These are phyloP conservation scores for Falciphora oryzae DNA, from an alignment of 2,329 filamentous ascomycete species.

Conservation along the genomic window DNA sequence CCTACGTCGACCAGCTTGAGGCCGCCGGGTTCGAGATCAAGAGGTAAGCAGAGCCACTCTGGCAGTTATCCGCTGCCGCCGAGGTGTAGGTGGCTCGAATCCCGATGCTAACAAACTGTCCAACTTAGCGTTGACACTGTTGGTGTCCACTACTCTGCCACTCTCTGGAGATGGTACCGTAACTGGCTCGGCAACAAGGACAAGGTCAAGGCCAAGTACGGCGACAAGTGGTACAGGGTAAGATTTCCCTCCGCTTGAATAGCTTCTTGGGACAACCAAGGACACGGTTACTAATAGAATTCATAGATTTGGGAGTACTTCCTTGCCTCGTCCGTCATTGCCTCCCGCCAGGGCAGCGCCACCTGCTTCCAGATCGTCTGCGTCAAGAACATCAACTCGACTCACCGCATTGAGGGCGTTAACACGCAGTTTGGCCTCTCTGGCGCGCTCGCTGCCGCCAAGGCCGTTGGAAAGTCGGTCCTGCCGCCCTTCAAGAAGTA, in stretches of 20 bases:
- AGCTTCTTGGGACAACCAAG: not conserved
- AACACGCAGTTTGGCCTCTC: slow-evolving; percentile 61
- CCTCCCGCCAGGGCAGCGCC: slow-evolving; percentile 74
- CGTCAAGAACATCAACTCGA: slow-evolving; percentile 87
- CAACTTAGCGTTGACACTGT: slow-evolving; percentile 68
- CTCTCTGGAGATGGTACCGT: slow-evolving; percentile 96
- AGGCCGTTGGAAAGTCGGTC: slow-evolving; percentile 19
- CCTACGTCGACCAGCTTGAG: slow-evolving; percentile 80
- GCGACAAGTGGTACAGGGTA: slow-evolving; percentile 90
- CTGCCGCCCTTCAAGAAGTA: slow-evolving; percentile 7
- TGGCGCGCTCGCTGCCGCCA: slow-evolving; percentile 46
- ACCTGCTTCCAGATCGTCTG: slow-evolving; percentile 83
- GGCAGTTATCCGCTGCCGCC: too few species aligned
- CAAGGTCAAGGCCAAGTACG: slow-evolving; percentile 92
- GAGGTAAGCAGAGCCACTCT: slow-evolving; percentile 28
- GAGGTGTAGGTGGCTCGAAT: too few species aligned
- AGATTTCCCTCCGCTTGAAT: slow-evolving; percentile 31
- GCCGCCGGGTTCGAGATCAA: slow-evolving; percentile 87
- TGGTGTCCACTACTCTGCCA: slow-evolving; percentile 94
- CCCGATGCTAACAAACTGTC: too few species aligned
- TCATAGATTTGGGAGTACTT: slow-evolving; percentile 89
- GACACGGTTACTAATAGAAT: slow-evolving; percentile 16
- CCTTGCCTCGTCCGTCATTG: slow-evolving; percentile 79
- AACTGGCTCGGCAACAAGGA: slow-evolving; percentile 96
- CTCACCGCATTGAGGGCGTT: slow-evolving; percentile 73